These are phyloP conservation scores for Malbranchea cinnamomea DNA, from an alignment of 2,329 filamentous ascomycete species.

Conservation along the genomic window DNA sequence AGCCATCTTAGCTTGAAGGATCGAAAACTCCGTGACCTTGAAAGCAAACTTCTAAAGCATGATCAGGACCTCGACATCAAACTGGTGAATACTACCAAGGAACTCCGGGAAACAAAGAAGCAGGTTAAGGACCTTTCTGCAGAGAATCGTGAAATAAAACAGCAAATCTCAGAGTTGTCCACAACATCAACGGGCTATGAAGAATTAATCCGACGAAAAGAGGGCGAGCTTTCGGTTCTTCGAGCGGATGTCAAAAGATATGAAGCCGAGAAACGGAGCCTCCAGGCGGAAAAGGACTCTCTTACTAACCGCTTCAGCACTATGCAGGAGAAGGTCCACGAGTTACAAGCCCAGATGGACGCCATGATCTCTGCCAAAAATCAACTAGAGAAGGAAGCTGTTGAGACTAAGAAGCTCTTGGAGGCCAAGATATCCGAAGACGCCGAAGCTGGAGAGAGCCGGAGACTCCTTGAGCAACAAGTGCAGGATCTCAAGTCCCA, in stretches of 20 bases:
- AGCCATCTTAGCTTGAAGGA: constrained; percentile 84
- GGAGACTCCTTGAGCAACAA: constrained; percentile 71
- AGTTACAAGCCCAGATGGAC: constrained; percentile 76
- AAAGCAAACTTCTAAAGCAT: constrained; percentile 64
- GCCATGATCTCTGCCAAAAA: constrained; percentile 71
- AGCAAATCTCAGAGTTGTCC: constrained; percentile 74
- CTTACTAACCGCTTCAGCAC: constrained; percentile 65
- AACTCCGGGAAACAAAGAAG: constrained; percentile 57
- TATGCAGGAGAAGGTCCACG: constrained; percentile 58
- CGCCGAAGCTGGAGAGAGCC: constrained; percentile 65
- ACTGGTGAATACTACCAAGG: constrained; percentile 60
- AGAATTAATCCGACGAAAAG: constrained; percentile 81
- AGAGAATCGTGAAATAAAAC: constrained; percentile 69
- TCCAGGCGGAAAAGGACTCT: constrained; percentile 63
- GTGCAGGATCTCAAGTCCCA: constrained; percentile 76
- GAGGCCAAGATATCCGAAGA: constrained; percentile 84
- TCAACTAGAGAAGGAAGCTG: constrained; percentile 75
- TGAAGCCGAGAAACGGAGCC: constrained; percentile 61
- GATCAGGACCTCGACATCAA: constrained; percentile 86
- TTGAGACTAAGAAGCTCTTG: constrained; percentile 72
- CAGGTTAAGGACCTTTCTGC: constrained; percentile 62
- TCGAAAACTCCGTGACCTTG: constrained; percentile 74
- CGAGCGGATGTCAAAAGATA: constrained; percentile 72
- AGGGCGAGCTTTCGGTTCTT: constrained; percentile 77
- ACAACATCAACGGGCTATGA: constrained; percentile 91